Conservation (phyloP, 2,329 filamentous ascomycete genomes). For the Meredithiella fracta region DNA sequence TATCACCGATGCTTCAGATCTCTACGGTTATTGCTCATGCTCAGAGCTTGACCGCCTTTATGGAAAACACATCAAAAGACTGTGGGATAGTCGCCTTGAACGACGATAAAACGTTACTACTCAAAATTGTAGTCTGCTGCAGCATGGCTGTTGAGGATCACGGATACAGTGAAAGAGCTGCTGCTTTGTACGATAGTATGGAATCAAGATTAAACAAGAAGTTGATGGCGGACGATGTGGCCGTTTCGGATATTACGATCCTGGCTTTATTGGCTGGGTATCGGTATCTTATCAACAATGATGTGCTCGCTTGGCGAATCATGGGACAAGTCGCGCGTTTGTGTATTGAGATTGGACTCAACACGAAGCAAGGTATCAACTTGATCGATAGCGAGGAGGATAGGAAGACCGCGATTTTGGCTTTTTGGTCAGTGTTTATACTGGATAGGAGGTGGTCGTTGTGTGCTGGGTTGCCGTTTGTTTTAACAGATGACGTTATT, state of each 20-base stretch:
- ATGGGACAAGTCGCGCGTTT: conserved; percentile 70
- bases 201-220: conserved; percentile 53
- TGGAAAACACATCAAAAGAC: conserved; percentile 34
- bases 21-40: conserved; percentile 54
- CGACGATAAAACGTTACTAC: conserved; percentile 43
- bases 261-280: conserved; percentile 44
- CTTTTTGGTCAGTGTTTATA: conserved; percentile 78
- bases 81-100: conserved; percentile 25
- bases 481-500: conserved; percentile 71
- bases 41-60: conserved; percentile 51
- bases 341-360: conserved; percentile 68
- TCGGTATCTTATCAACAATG: conserved; percentile 73
- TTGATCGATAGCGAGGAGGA: conserved; percentile 54
- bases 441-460: conserved; percentile 79
- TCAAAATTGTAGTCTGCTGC: conserved; percentile 73
- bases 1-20: conserved; percentile 77
- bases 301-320: conserved; percentile 70
- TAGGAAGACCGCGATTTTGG: conserved; percentile 47
- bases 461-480: conserved; percentile 74
- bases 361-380: conserved; percentile 57
- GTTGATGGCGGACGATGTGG: conserved; percentile 36
- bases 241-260: conserved; percentile 32
- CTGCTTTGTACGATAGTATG: conserved; percentile 59
- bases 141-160: conserved; percentile 62
- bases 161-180: conserved; percentile 60